Base-by-base conservation (phyloP, 2,329 filamentous ascomycete genomes). In the Rachicladosporium sp. region DNA sequence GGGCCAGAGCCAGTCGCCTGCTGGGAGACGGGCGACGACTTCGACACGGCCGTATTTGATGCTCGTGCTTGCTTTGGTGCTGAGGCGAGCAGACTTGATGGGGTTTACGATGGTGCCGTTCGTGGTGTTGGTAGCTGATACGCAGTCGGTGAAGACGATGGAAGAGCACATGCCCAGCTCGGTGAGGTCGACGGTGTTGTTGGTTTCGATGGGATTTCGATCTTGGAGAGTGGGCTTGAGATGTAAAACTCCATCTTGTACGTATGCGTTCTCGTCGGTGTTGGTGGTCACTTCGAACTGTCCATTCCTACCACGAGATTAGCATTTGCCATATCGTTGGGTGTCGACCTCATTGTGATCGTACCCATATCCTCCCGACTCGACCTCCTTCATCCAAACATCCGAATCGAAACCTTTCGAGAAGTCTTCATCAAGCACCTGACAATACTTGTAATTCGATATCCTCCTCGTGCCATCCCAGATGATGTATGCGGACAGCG, bases 1-100 rank as follows among this genome's bases (percentile, higher is more conserved):
- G 2, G 85, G 85, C 85, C 85, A 91, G 8, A 93, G 70, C 85
- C 85, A 91, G 63, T 91, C 84, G 39, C 85, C 85, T 35, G 67
- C 60, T 4, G 85, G 83, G 21, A 91, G 64, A 61, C 80, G 80
- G 19, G 85, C 85, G 1, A 72, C 77, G 4, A 93, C 83, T 57
- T 93, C 82, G 38, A 93, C 72, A 33, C 82, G 80, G 35, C 85
- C 85, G 56, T 83, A 93, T 61, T 78, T 84, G 66, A 93, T 83
- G 10, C 64, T 71, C 5, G 76, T 76, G 10, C 79, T 75, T 33
- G 73, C 73, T 55, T 74, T 80, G 41, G 82, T 88, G 63, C 79
- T 81, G 63, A 93, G 76, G 44, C 85, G 80, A 5, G 76, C 85
- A 1, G 85, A 89, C 50, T 76, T 79, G 46, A 82, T 76, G 0